Evolutionary conservation across 2,329 filamentous ascomycete genomes (phyloP).

Genomic region (Penicillium sp.): DNA sequence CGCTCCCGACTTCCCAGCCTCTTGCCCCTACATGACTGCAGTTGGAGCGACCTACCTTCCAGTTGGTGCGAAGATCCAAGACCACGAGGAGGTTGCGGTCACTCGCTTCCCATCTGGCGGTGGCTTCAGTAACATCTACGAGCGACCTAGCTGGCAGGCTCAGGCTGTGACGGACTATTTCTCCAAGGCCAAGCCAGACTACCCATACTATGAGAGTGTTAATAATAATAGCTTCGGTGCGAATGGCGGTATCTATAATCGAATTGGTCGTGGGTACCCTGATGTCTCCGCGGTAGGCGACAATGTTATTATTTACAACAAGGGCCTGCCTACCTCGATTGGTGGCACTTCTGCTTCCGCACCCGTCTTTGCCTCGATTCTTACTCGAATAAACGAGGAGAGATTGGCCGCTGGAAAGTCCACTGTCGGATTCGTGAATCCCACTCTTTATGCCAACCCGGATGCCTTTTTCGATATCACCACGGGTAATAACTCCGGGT

Average conservation of each 20-base stretch:
- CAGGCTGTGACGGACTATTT: slow-evolving; percentile 40
- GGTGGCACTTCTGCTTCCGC: slow-evolving; percentile 49
- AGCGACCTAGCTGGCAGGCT: slow-evolving; percentile 40
- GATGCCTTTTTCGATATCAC: slow-evolving; percentile 35
- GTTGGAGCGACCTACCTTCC: slow-evolving; percentile 44
- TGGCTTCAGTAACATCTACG: slow-evolving; percentile 46
- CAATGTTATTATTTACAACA: slow-evolving; percentile 33
- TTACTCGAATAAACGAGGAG: slow-evolving; percentile 58
- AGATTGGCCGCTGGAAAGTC: slow-evolving; percentile 52
- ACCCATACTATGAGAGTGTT: slow-evolving; percentile 33
- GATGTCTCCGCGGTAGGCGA: slow-evolving; percentile 41
- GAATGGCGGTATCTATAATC: slow-evolving; percentile 35
- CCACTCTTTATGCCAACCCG: slow-evolving; percentile 33
- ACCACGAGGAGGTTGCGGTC: slow-evolving; percentile 38
- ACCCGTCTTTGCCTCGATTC: slow-evolving; percentile 56
- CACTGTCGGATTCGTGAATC: slow-evolving; percentile 58
- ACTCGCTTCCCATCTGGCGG: slow-evolving; percentile 43
- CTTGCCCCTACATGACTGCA: slow-evolving; percentile 36
- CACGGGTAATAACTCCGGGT: slow-evolving; percentile 31
- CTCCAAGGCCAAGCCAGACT: slow-evolving; percentile 21
- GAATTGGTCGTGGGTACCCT: slow-evolving; percentile 36
- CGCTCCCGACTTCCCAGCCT: slow-evolving; percentile 39
- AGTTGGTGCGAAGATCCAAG: slow-evolving; percentile 23
- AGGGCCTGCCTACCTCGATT: slow-evolving; percentile 21
- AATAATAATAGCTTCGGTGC: slow-evolving; percentile 33